phyloP scores from a whole-genome alignment of 306 rosid genomes.

The Quercus gilva region DNA sequence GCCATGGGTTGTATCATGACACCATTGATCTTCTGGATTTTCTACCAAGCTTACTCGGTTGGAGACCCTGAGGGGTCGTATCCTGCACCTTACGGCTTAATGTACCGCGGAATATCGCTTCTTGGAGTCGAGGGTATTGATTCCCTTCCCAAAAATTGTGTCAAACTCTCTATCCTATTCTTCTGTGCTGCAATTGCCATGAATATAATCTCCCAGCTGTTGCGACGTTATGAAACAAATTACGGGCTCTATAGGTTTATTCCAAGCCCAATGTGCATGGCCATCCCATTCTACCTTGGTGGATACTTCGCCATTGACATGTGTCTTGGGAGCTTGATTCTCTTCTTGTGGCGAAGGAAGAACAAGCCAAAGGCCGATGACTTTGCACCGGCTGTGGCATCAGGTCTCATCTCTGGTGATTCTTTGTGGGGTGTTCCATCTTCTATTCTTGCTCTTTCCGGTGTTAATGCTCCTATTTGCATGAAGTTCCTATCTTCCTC shows the following conservation, averaged over 20 bases:
- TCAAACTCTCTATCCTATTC: constrained; percentile 36
- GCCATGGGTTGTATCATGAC: constrained; percentile 55
- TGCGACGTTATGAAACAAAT: constrained; percentile 38
- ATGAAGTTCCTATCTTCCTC: constrained; percentile 61
- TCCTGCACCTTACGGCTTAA: constrained; percentile 63
- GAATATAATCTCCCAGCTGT: constrained; percentile 34
- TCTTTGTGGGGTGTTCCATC: constrained; percentile 77
- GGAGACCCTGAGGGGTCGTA: constrained; percentile 61
- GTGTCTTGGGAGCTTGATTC: constrained; percentile 73
- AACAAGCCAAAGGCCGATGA: constrained; percentile 41
- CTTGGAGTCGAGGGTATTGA: constrained; percentile 72
- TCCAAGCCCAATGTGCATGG: constrained; percentile 69
- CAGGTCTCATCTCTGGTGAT: constrained; percentile 73
- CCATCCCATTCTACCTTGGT: constrained; percentile 73
- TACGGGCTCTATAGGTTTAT: constrained; percentile 33
- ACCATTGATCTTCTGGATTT: constrained; percentile 60
- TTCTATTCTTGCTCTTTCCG: constrained; percentile 50
- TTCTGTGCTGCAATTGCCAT: constrained; percentile 33
- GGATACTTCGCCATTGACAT: constrained; percentile 67
- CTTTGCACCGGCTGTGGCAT: constrained; percentile 58
- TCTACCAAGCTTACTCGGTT: constrained; percentile 57
- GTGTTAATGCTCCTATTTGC: constrained; percentile 58
- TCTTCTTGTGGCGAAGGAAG: constrained; percentile 42
- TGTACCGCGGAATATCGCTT: constrained; percentile 68
- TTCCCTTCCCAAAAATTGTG: constrained; percentile 62